phyloP scores from a whole-genome alignment of 78 protist species.

The Tieghemostelium lacteum region DNA sequence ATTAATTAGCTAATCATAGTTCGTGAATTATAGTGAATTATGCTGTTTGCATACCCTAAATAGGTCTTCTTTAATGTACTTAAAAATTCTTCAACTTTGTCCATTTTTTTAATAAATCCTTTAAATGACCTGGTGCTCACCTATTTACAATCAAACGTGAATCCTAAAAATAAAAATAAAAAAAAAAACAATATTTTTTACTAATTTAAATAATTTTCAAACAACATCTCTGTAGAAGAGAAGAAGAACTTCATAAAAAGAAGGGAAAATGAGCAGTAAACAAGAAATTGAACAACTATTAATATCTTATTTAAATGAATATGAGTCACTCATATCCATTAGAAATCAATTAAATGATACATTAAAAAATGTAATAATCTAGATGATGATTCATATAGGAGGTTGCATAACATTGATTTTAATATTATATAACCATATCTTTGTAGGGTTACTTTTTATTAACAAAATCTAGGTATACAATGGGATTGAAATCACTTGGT shows the following conservation, averaged over 20 bases:
- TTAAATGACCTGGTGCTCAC: too few relatives aligned
- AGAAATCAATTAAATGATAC: constrained; percentile 36
- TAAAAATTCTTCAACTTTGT: neutral
- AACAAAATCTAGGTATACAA: constrained; percentile 54
- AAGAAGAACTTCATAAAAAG: neutral
- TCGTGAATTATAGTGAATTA: neutral
- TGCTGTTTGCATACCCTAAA: neutral
- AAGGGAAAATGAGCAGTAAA: neutral
- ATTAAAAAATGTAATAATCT: constrained; percentile 16
- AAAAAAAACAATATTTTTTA: neutral
- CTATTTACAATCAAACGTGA: too few relatives aligned
- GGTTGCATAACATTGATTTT: neutral
- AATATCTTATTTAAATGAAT: constrained; percentile 14
- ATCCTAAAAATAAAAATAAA: neutral
- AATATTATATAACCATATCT: too few relatives aligned
- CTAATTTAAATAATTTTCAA: neutral
- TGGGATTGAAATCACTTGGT: constrained; percentile 64
- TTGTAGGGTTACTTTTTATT: constrained; percentile 52
- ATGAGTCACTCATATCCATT: neutral
- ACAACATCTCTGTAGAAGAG: neutral
- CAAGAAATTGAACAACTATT: constrained; percentile 1
- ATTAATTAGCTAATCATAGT: neutral
- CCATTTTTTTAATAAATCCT: neutral
- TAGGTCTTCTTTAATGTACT: neutral
- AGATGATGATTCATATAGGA: too few relatives aligned